These are phyloP conservation scores for Aspergillus nomiae DNA, from an alignment of 2,329 filamentous ascomycete genomes.

Conservation along the genomic window DNA sequence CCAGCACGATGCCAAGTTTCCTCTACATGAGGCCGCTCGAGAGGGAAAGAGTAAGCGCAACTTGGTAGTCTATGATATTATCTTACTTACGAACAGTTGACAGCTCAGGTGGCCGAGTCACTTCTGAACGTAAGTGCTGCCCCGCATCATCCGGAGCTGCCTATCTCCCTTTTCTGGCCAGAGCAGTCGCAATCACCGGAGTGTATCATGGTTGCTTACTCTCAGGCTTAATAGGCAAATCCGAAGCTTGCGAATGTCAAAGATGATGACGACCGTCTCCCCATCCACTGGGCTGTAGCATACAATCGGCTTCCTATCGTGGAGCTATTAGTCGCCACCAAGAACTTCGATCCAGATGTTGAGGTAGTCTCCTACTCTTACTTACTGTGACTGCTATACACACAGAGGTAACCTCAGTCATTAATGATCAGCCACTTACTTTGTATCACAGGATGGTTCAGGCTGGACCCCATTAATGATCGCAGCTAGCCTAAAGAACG, in stretches of 20 bases:
- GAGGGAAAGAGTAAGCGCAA: conserved; percentile 73
- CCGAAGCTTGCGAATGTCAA: conserved; percentile 71
- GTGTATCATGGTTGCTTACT: neutral
- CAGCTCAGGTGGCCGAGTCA: conserved; percentile 72
- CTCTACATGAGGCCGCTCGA: conserved; percentile 82
- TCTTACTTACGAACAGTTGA: conserved; percentile 23
- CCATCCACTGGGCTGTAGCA: conserved; percentile 92
- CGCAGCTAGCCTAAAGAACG: conserved; percentile 48
- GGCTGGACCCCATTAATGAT: conserved; percentile 57
- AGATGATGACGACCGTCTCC: conserved; percentile 85
- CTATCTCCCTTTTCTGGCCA: neutral
- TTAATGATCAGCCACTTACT: neutral
- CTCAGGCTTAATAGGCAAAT: conserved; percentile 61
- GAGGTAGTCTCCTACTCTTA: conserved; percentile 54
- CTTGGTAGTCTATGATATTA: conserved; percentile 2
- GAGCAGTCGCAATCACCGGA: neutral
- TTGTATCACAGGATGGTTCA: conserved; percentile 43
- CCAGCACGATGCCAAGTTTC: conserved; percentile 64
- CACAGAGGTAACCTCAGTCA: neutral
- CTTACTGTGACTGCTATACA: neutral
- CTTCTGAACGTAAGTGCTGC: conserved; percentile 63
- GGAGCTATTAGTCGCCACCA: conserved; percentile 67
- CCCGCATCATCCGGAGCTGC: conserved; percentile 25
- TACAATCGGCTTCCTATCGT: conserved; percentile 78
- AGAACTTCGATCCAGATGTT: conserved; percentile 80